Conservation (phyloP, 2,329 filamentous ascomycete species). For the Trichoderma pleuroti region DNA sequence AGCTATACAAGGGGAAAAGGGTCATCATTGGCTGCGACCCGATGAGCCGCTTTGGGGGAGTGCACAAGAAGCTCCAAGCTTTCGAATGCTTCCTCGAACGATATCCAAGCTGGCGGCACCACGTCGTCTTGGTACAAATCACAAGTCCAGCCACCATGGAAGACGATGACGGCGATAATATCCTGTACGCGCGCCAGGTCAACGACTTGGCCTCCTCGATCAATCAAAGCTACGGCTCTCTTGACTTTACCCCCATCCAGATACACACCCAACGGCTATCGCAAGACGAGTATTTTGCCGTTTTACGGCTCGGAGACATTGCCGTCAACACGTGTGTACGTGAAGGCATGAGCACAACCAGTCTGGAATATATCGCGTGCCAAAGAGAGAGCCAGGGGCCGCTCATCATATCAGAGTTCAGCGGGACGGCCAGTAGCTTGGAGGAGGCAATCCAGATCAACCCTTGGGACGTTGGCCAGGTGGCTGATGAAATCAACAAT, state of each 20-base stretch:
- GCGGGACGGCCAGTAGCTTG: constrained; percentile 82
- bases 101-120: constrained; percentile 84
- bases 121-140: constrained; percentile 83
- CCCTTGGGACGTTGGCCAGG: constrained; percentile 83
- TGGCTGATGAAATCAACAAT: constrained; percentile 75
- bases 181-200: constrained; percentile 79
- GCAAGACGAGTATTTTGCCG: constrained; percentile 85
- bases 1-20: background rate
- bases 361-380: constrained; percentile 87
- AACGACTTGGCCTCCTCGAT: constrained; percentile 85
- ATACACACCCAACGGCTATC: constrained; percentile 83
- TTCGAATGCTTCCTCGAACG: constrained; percentile 87
- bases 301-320: constrained; percentile 82
- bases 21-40: constrained; percentile 32
- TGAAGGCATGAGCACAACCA: constrained; percentile 99
- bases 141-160: background rate
- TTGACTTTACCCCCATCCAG: constrained; percentile 86
- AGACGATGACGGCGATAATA: constrained; percentile 67
- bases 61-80: constrained; percentile 78
- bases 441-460: constrained; percentile 89
- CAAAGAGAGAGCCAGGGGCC: constrained; percentile 83
- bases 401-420: constrained; percentile 94
- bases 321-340: constrained; percentile 91
- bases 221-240: constrained; percentile 82
- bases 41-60: constrained; percentile 85